phyloP scores from a whole-genome alignment of 345 rosid genomes.

The Syzygium grande region DNA sequence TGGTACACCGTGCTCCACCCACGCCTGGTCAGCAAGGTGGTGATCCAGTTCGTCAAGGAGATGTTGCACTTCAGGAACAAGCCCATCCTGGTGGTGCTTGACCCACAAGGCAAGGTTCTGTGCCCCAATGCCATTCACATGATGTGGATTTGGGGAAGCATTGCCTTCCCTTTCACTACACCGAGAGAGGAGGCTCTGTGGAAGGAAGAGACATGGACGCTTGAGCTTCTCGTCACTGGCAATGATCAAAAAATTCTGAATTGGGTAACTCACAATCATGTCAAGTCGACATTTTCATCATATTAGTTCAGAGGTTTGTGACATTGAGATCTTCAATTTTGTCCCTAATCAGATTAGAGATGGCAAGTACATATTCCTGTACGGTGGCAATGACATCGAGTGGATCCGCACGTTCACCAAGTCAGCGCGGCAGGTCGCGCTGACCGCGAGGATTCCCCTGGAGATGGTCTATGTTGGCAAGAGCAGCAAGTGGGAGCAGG shows the following conservation, averaged over 20 bases:
- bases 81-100: conserved; percentile 83
- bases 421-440: conserved; percentile 39
- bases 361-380: conserved; percentile 70
- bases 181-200: conserved; percentile 65
- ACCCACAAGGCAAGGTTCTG: conserved; percentile 71
- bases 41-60: conserved; percentile 52
- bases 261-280: conserved; percentile 42
- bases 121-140: conserved; percentile 85
- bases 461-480: conserved; percentile 83
- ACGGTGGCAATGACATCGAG: conserved; percentile 71
- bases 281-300: not conserved
- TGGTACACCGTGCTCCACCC: conserved; percentile 71
- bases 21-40: conserved; percentile 42
- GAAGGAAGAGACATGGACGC: conserved; percentile 64
- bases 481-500: conserved; percentile 53
- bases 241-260: conserved; percentile 51
- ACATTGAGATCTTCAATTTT: not conserved
- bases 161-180: conserved; percentile 81
- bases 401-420: conserved; percentile 68
- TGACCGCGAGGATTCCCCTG: conserved; percentile 35
- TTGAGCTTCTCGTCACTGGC: conserved; percentile 62
- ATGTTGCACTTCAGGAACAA: conserved; percentile 77
- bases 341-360: conserved; percentile 36
- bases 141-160: conserved; percentile 98
- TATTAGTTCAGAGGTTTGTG: not conserved